Evolutionary conservation across 179 eudicot species (phyloP).

Genomic region (Drosera spatulata): DNA sequence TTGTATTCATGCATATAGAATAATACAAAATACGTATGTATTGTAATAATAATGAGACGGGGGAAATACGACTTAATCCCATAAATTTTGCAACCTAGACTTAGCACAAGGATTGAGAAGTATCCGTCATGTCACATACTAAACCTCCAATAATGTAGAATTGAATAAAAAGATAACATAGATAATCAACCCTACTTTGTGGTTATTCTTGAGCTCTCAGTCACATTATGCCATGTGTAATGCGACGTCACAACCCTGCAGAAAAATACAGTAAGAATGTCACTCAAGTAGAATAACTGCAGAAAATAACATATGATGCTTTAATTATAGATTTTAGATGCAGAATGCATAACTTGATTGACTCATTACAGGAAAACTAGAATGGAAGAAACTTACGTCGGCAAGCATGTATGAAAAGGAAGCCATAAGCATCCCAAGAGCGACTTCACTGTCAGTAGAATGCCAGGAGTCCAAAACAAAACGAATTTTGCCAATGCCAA

Average conservation of each 20-base stretch:
- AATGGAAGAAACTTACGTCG: constrained; percentile 51
- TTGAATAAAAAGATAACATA: not conserved
- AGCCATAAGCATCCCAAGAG: constrained; percentile 97
- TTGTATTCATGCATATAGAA: too few relatives aligned
- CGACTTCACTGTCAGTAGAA: constrained; percentile 98
- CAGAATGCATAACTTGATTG: too few relatives aligned
- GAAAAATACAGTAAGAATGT: constrained; percentile 90
- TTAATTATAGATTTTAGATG: not conserved
- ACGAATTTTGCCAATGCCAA: constrained; percentile 2
- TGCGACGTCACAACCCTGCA: constrained; percentile 99
- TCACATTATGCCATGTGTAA: constrained; percentile 92
- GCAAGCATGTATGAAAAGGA: constrained; percentile 94
- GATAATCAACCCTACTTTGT: constrained; percentile 74
- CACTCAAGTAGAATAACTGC: constrained; percentile 82
- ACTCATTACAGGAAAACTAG: not conserved
- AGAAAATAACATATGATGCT: constrained; percentile 11
- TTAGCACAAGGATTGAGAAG: too few relatives aligned
- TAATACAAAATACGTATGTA: too few relatives aligned
- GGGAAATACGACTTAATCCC: too few relatives aligned
- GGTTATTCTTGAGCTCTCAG: constrained; percentile 78
- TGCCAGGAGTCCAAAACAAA: constrained; percentile 40
- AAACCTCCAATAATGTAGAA: constrained; percentile 2
- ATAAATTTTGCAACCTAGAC: too few relatives aligned
- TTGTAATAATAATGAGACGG: too few relatives aligned
- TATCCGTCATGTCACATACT: too few relatives aligned